Base-by-base conservation (phyloP, 2,329 filamentous ascomycete species). In the Chaetomium sp. region DNA sequence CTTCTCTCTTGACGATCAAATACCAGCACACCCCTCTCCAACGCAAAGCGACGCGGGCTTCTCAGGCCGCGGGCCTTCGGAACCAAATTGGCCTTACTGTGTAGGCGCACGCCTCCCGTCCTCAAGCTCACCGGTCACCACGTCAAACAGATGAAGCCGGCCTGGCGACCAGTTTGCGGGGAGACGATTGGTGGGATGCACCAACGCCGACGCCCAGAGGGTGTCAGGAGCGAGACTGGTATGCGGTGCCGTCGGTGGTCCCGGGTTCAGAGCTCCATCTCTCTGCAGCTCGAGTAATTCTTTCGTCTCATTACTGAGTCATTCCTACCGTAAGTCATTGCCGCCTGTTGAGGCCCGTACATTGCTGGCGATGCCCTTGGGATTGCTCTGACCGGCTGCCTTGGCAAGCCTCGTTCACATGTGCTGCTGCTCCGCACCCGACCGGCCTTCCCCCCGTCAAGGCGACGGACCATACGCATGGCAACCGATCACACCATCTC, bases 111-210 rank as follows among this genome's bases (percentile, higher is more conserved):
- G 16, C 56, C 21, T 50, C 19, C 55, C 64, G 57, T 53, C 49
- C 29, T 63, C 33, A 42, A 66, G 45, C 56, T 69, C 66, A 68
- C 65, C 66, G 69, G 68, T 66, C 57, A 60, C 38, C 61, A 64
- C 58, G 58, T 62, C 63, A 58, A 35, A 53, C n/a, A 19, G 6
- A 27, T 19, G 31, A 63, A 60, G 51, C 60, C 50, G 47, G 25
- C 57, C 33, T 31, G 35, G 38, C 49, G 38, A 35, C 23, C 27
- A 31, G 23, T 27, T 38, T 61, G 49, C 50, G 29, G 19, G 23
- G 57, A 61, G 63, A 63, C 66, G 47, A 69, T 70, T 70, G 69
- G 69, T 65, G 57, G 66, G 61, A 51, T 63, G 59, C 47, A 35
- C 56, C 66, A n/a, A 21, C 35, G 23, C 23, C 50, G 16, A 57